Percentiles rank a stretch among this genome's conserved stretches.
phyloP scores from a whole-genome alignment of 768 basidiomycete species.

The Termitomyces sp. region DNA sequence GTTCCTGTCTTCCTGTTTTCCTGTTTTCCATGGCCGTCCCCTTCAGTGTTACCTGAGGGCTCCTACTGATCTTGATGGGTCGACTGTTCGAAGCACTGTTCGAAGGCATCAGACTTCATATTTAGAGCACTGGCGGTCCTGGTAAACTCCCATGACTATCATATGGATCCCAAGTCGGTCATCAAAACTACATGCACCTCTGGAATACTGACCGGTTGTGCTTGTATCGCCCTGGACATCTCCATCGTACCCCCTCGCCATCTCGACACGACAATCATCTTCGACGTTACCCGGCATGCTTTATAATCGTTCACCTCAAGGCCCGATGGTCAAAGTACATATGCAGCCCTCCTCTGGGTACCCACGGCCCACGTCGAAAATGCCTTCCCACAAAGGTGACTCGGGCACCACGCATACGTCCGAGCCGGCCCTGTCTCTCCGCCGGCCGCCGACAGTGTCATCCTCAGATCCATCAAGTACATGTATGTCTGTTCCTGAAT shows the following conservation, averaged over 20 bases:
- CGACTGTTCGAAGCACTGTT: not conserved
- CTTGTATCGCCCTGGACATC: not conserved
- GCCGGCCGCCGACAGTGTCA: not conserved
- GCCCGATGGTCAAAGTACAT: not conserved
- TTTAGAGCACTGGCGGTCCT: not conserved
- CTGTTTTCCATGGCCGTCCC: not conserved
- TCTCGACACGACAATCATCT: not conserved
- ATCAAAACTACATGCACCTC: not conserved
- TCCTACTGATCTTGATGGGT: not conserved
- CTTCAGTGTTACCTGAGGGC: not conserved
- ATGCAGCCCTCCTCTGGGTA: not conserved
- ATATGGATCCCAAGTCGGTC: not conserved
- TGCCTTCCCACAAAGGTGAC: slow-evolving; percentile 3
- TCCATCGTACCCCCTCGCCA: not conserved
- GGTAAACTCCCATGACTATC: not conserved
- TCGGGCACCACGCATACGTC: not conserved
- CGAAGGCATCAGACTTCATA: not conserved
- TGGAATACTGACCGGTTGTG: not conserved
- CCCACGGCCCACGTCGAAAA: not conserved
- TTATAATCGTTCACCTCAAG: too few species aligned
- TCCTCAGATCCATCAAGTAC: not conserved
- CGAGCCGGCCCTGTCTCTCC: slow-evolving; percentile 1
- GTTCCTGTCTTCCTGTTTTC: not conserved
- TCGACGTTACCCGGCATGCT: too few species aligned
- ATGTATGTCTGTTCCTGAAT: not conserved